Percentiles rank a stretch among this genome's conserved stretches.
Evolutionary conservation across 768 basidiomycete genomes (phyloP).

Genomic region (Lenzites betulinus): DNA sequence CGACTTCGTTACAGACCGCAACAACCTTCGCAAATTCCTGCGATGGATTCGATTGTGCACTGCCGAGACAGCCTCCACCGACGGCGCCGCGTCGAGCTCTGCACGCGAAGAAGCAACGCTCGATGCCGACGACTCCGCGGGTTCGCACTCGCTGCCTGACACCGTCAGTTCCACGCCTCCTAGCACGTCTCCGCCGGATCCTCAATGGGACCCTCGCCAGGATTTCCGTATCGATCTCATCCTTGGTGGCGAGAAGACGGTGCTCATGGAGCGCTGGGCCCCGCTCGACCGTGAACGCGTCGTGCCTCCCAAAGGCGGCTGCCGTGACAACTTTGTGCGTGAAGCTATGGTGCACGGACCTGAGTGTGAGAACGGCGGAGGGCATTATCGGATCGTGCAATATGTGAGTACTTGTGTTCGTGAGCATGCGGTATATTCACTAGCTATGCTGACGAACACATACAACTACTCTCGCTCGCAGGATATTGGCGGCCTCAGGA

Average conservation of each 20-base stretch:
- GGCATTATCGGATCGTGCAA: constrained; percentile 26
- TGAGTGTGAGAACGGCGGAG: constrained; percentile 20
- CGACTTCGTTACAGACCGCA: constrained; percentile 63
- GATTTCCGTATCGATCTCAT: constrained; percentile 72
- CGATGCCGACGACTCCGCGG: not conserved
- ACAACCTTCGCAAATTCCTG: constrained; percentile 61
- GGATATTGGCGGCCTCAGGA: constrained; percentile 27
- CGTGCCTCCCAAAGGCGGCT: constrained; percentile 14
- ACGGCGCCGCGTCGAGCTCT: not conserved
- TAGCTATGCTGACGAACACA: not conserved
- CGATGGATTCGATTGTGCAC: constrained; percentile 46
- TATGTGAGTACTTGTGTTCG: constrained; percentile 23
- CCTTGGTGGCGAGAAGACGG: constrained; percentile 55
- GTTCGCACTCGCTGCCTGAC: not conserved
- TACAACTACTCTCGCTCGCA: not conserved
- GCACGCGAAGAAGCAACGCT: not conserved
- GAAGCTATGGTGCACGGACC: constrained; percentile 16
- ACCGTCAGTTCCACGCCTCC: not conserved
- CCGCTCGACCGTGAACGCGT: constrained; percentile 30
- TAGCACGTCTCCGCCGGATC: not conserved
- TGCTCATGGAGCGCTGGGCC: constrained; percentile 65
- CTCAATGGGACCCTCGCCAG: constrained; percentile 18
- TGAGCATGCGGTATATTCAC: not conserved
- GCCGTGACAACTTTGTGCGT: constrained; percentile 49
- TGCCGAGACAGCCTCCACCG: constrained; percentile 26